Percentiles rank a stretch among this genome's conserved stretches.
phyloP scores from a whole-genome alignment of 768 basidiomycete species.

The Lactifluus volemus region DNA sequence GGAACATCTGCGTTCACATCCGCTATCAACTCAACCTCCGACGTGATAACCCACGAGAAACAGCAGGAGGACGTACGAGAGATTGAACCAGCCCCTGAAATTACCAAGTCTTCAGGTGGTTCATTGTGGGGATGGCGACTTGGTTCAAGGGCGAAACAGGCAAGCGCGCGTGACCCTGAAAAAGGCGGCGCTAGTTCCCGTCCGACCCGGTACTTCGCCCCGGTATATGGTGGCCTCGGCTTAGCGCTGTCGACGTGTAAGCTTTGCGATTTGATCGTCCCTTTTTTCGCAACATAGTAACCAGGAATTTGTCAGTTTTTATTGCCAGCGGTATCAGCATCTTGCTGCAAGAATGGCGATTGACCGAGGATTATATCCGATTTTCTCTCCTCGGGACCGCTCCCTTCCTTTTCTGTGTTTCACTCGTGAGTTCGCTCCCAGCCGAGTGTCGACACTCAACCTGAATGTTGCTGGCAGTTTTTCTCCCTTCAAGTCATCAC shows the following conservation, averaged over 20 bases:
- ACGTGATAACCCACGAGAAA: conserved; percentile 49
- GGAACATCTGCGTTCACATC: conserved; percentile 31
- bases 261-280: neutral
- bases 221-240: conserved; percentile 64
- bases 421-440: conserved; percentile 41
- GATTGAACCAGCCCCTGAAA: neutral
- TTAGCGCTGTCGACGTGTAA: conserved; percentile 57
- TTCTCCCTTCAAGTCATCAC: conserved; percentile 61
- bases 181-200: conserved; percentile 31
- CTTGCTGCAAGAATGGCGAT: conserved; percentile 54
- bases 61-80: conserved; percentile 13
- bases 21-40: conserved; percentile 42
- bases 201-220: conserved; percentile 53
- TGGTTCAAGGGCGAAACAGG: conserved; percentile 25
- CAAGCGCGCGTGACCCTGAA: conserved; percentile 38
- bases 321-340: conserved; percentile 50
- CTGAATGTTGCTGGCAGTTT: conserved; percentile 38
- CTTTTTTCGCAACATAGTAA: neutral
- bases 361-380: conserved; percentile 55
- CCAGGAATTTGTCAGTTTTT: conserved; percentile 41
- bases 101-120: conserved; percentile 16
- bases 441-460: neutral
- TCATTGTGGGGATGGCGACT: conserved; percentile 23
- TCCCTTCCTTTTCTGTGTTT: conserved; percentile 70
- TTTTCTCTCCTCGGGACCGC: conserved; percentile 57